Conservation (phyloP, 768 basidiomycete species). For the Serendipita sp. region DNA sequence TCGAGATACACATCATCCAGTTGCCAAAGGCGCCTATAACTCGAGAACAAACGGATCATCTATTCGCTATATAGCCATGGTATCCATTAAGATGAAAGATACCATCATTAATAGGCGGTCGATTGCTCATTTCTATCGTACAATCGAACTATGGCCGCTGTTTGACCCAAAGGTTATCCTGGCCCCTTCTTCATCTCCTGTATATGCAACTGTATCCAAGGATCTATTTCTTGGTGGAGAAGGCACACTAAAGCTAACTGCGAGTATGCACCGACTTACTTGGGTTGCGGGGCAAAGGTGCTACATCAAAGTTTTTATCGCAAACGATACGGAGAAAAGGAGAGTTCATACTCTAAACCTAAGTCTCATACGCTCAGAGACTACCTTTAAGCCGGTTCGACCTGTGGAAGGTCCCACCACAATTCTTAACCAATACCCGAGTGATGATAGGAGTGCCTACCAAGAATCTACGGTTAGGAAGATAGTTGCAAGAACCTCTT, state of each 20-base stretch:
- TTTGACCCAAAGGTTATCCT: constrained; percentile 47
- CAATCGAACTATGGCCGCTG: constrained; percentile 65
- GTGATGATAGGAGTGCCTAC: constrained; percentile 39
- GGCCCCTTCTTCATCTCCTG: constrained; percentile 38
- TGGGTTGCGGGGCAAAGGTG: constrained; percentile 79
- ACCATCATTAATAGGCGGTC: constrained; percentile 40
- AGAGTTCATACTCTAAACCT: constrained; percentile 43
- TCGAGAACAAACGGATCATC: constrained; percentile 30
- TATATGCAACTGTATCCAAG: constrained; percentile 40
- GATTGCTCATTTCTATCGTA: constrained; percentile 80
- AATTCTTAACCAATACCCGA: constrained; percentile 11
- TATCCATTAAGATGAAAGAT: constrained; percentile 61
- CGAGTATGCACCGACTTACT: constrained; percentile 46
- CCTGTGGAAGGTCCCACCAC: constrained; percentile 19
- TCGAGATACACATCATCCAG: constrained; percentile 31
- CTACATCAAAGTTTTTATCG: constrained; percentile 44
- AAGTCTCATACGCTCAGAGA: constrained; percentile 46
- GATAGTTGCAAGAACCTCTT: constrained; percentile 43
- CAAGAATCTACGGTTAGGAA: constrained; percentile 45
- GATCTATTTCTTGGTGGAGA: constrained; percentile 44
- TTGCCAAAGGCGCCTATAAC: constrained; percentile 37
- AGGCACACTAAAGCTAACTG: constrained; percentile 41
- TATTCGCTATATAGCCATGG: constrained; percentile 67
- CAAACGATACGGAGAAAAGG: constrained; percentile 46
- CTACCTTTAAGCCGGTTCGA: constrained; percentile 43